Conservation (phyloP, 1,139 yeast species). For the Blastobotrys proliferans region DNA sequence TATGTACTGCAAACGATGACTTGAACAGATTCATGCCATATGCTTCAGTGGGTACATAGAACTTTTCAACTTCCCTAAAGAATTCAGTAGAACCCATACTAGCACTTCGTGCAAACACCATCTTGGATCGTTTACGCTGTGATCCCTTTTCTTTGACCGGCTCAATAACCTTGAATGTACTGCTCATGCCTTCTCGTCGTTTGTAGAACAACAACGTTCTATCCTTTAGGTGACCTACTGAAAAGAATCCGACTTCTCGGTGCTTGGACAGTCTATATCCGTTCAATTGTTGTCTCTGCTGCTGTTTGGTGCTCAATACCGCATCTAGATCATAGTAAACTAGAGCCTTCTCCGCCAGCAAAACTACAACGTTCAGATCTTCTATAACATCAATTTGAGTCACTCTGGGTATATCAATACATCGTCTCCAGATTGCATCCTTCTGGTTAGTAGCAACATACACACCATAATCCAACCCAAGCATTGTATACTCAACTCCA, state of each 20-base stretch:
- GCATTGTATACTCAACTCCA: conserved; percentile 36
- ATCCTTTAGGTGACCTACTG: conserved; percentile 58
- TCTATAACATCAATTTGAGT: conserved; percentile 61
- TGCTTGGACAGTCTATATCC: conserved; percentile 33
- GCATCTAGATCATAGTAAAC: conserved; percentile 55
- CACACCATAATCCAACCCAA: conserved; percentile 47
- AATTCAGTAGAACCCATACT: conserved; percentile 33
- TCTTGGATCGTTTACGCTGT: conserved; percentile 31
- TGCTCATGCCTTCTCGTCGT: conserved; percentile 30
- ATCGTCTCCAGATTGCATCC: conserved; percentile 51
- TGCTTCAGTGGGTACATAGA: conserved; percentile 32
- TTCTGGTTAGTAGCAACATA: conserved; percentile 35
- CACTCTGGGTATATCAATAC: conserved; percentile 52
- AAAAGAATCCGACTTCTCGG: conserved; percentile 50
- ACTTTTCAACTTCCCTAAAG: conserved; percentile 36
- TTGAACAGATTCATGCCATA: conserved; percentile 39
- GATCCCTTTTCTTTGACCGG: conserved; percentile 48
- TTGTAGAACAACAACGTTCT: conserved; percentile 51
- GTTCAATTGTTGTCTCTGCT: too few species aligned
- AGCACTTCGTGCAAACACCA: conserved; percentile 25
- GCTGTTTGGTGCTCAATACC: conserved; percentile 28
- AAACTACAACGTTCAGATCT: conserved; percentile 52
- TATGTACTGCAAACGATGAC: conserved; percentile 54
- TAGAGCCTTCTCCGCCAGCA: conserved; percentile 57
- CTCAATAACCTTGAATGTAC: conserved; percentile 36